These are phyloP conservation scores for Mitragyna speciosa DNA, from an alignment of 257 asterid species.

Conservation along the genomic window DNA sequence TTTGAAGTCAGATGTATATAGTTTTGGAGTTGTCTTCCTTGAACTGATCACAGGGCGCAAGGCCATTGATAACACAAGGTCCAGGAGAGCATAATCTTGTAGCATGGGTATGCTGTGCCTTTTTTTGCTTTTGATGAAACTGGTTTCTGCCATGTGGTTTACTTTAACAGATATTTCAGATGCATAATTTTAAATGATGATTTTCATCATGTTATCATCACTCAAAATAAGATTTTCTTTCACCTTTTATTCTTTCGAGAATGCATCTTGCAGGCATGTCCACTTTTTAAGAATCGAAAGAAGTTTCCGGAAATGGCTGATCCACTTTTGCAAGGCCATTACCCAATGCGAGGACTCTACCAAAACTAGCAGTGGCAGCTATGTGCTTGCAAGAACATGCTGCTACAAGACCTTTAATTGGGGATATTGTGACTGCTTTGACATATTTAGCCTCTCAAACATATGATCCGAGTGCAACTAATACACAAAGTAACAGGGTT, in stretches of 20 bases:
- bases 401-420: constrained; percentile 79
- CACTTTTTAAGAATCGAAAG: constrained; percentile 78
- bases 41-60: constrained; percentile 87
- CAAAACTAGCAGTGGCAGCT: constrained; percentile 93
- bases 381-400: constrained; percentile 99
- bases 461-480: constrained; percentile 59
- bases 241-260: not conserved
- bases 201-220: not conserved
- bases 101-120: constrained; percentile 64
- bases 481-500: constrained; percentile 40
- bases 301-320: constrained; percentile 91
- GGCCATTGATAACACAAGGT: constrained; percentile 68
- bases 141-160: constrained; percentile 7
- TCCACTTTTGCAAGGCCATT: constrained; percentile 79
- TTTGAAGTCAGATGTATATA: constrained; percentile 74
- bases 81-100: constrained; percentile 82
- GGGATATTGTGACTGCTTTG: constrained; percentile 87
- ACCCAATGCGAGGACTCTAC: constrained; percentile 84
- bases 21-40: constrained; percentile 88
- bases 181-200: not conserved
- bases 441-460: constrained; percentile 73
- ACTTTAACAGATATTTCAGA: not conserved
- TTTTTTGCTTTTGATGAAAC: not conserved
- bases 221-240: not conserved
- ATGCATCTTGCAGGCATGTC: constrained; percentile 67